Evolutionary conservation across 2,329 filamentous ascomycete species (phyloP), one percentile per base, ranked within the genome.

Genomic region (Aspergillus versicolor): DNA sequence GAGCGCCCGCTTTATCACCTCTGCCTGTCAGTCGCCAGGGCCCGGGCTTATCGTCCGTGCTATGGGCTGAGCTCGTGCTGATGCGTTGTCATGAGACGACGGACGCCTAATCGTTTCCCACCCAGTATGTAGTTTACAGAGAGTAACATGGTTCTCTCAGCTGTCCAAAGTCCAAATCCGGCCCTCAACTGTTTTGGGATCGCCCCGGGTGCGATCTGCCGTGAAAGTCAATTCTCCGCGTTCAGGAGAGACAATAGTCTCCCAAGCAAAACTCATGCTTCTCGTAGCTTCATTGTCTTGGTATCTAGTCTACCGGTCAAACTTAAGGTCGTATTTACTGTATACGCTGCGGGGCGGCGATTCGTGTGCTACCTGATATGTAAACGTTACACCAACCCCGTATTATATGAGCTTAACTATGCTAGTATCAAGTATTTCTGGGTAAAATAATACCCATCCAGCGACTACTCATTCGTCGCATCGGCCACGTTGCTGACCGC

Each of bases 11-110:
- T 57, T 54, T 54, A 60, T 60, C 54, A 7, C 6, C 34, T n/a
- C 13, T 37, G 13, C 34, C n/a, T 30, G 27, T 30, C 27, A 13
- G 32, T 38, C 48, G 43, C 56, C 53, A 41, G 24, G 17, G 24
- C 52, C 40, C 40, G 19, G 24, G 45, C 41, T 48, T 54, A 60
- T 57, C 57, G 56, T 27, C 51, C 45, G 48, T 27, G 27, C 38
- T 34, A 15, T 38, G 17, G 12, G 2, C 41, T 44, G 21, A 44
- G 41, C 41, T 11, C 21, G 41, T 37, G 34, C 15, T 37, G 41
- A 22, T 44, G 41, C 11, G 41, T 13, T 22, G 17, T 44, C 19
- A 13, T 44, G 41, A 37, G 27, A 30, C 27, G 27, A 30, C 8
- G 27, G 27, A 30, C 9, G 27, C 27, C 27, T 30, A 8, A 1